A percentile compares a stretch with the other conserved stretches of the same genome.
Conservation (phyloP, 2,329 filamentous ascomycete genomes). For the Chaetomium strumarium region DNA sequence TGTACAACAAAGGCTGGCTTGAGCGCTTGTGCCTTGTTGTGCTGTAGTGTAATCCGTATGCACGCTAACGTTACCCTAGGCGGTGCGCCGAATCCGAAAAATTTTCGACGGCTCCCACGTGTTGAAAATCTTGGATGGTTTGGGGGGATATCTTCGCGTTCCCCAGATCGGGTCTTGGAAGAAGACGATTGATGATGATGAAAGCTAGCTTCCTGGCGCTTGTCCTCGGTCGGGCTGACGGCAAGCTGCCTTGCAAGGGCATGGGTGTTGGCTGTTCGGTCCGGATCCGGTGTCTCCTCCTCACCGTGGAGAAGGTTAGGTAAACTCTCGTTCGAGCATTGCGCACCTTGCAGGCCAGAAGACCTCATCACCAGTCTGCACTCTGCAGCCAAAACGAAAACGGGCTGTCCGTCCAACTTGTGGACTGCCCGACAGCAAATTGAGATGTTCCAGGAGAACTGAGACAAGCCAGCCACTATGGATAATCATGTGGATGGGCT, state of each 20-base stretch:
- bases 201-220: background rate
- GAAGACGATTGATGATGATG: no score
- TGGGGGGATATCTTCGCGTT: background rate
- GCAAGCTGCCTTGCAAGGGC: constrained; percentile 2
- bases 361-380: background rate
- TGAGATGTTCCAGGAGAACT: background rate
- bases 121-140: constrained; percentile 4
- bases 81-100: constrained; percentile 2
- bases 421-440: background rate
- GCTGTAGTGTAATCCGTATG: background rate
- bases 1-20: background rate
- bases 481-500: background rate
- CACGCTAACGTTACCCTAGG: background rate
- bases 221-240: constrained; percentile 7
- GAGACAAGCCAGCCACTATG: background rate
- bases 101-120: constrained; percentile 12
- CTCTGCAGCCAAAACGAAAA: no score
- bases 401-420: no score
- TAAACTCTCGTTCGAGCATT: background rate
- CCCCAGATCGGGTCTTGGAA: background rate
- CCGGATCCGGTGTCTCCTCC: constrained; percentile 6
- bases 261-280: constrained; percentile 13
- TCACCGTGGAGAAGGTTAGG: constrained; percentile 1
- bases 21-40: background rate
- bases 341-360: constrained; percentile 5